Evolutionary conservation across 2,329 filamentous ascomycete species (phyloP).

Genomic region (Colletotrichum kahawae): DNA sequence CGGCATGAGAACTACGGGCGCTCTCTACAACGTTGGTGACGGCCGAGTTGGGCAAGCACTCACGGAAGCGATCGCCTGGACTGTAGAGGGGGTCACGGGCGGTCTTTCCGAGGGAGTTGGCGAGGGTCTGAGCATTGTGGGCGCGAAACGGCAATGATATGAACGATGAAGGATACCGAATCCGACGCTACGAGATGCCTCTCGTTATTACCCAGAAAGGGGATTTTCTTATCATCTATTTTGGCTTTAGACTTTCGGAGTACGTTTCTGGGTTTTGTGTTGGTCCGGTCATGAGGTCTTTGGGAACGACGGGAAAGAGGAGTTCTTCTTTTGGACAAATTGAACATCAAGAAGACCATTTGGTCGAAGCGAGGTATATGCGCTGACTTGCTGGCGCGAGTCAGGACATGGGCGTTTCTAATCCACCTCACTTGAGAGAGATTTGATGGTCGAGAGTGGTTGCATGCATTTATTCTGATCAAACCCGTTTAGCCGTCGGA

Average conservation of each 20-base stretch:
- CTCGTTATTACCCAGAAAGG: background rate
- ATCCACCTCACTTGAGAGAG: background rate
- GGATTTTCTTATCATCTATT: background rate
- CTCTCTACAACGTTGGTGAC: slow-evolving; percentile 65
- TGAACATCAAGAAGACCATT: background rate
- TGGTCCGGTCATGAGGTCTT: background rate
- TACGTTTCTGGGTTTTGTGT: background rate
- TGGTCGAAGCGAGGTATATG: background rate
- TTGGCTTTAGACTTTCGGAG: slow-evolving; percentile 8
- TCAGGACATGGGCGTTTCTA: background rate
- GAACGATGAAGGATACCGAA: background rate
- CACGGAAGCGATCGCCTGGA: slow-evolving; percentile 62
- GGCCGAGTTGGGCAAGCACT: slow-evolving; percentile 67
- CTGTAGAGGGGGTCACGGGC: slow-evolving; percentile 66
- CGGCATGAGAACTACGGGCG: slow-evolving; percentile 55
- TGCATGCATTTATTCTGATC: background rate
- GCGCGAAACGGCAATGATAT: slow-evolving; percentile 13
- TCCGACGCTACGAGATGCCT: background rate
- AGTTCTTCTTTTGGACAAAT: background rate
- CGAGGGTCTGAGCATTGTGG: slow-evolving; percentile 30
- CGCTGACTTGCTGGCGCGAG: background rate
- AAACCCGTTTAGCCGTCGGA: background rate
- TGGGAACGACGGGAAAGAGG: background rate
- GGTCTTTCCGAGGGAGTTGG: slow-evolving; percentile 70
- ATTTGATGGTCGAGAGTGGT: background rate